phyloP scores from a whole-genome alignment of 257 asterid genomes.

The Gentiana straminea region DNA sequence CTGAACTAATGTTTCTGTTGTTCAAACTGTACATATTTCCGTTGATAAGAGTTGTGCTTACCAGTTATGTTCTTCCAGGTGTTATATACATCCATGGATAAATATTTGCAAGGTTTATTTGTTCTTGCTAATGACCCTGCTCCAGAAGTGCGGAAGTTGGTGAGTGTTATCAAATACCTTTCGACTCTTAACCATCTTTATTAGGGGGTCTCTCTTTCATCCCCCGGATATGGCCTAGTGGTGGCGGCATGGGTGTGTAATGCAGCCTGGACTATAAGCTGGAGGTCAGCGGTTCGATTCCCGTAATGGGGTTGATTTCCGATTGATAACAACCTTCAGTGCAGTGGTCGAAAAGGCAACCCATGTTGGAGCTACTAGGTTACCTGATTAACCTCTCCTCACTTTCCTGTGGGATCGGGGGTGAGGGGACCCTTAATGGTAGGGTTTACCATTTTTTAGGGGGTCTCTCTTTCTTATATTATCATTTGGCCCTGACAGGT shows the following conservation, averaged over 20 bases:
- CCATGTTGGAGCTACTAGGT: too few species aligned
- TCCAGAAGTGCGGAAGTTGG: constrained; percentile 90
- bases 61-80: constrained; percentile 33
- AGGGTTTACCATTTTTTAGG: neutral
- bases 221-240: too few species aligned
- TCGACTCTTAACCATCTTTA: neutral
- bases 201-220: neutral
- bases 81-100: constrained; percentile 62
- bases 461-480: constrained; percentile 11
- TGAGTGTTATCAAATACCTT: constrained; percentile 19
- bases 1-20: constrained; percentile 1
- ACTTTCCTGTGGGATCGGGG: too few species aligned
- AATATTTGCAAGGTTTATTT: constrained; percentile 87
- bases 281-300: too few species aligned
- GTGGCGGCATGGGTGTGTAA: too few species aligned
- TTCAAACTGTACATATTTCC: neutral
- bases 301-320: too few species aligned
- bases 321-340: too few species aligned
- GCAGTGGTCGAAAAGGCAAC: too few species aligned
- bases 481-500: constrained; percentile 40
- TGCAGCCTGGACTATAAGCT: too few species aligned
- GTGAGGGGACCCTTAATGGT: too few species aligned
- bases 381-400: constrained; percentile 1
- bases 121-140: constrained; percentile 75
- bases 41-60: neutral